phyloP scores from a whole-genome alignment of 352 stramenopile species.

The Phytophthora capsici region DNA sequence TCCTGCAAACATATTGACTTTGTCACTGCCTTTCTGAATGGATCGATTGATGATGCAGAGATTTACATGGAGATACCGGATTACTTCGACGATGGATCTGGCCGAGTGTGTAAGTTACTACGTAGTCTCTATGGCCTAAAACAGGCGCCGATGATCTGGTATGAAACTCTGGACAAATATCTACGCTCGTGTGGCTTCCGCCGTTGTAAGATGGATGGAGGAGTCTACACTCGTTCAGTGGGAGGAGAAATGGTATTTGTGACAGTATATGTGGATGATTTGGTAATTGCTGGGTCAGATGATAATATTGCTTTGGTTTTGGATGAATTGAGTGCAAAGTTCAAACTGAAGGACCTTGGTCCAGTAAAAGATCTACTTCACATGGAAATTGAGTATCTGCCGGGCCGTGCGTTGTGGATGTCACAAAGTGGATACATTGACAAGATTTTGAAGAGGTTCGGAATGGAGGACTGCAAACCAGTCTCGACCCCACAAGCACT shows the following conservation, averaged over 20 bases:
- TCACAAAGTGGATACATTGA: constrained; percentile 11
- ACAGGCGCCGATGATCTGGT: constrained; percentile 4
- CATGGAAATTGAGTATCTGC: constrained; percentile 7
- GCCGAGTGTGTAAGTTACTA: not conserved
- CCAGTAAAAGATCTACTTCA: constrained; percentile 1
- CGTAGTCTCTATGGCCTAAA: not conserved
- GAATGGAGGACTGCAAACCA: constrained; percentile 5
- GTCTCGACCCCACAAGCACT: constrained; percentile 12
- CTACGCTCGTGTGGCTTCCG: not conserved
- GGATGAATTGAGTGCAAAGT: constrained; percentile 1
- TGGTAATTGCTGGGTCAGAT: not conserved
- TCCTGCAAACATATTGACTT: not conserved
- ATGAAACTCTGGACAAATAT: constrained; percentile 10
- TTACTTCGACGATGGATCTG: constrained; percentile 9
- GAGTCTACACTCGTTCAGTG: constrained; percentile 7
- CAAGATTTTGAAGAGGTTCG: constrained; percentile 11
- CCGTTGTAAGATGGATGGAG: constrained; percentile 9
- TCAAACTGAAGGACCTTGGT: constrained; percentile 15
- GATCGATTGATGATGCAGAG: constrained; percentile 3
- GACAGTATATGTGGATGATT: constrained; percentile 12
- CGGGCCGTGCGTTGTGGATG: constrained; percentile 5
- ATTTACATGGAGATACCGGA: constrained; percentile 18
- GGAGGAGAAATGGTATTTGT: constrained; percentile 6
- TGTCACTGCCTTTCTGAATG: constrained; percentile 2
- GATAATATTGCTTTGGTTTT: constrained; percentile 10